Evolutionary conservation across 208 protist genomes (phyloP).

Genomic region (Acanthamoeba culbertsoni): DNA sequence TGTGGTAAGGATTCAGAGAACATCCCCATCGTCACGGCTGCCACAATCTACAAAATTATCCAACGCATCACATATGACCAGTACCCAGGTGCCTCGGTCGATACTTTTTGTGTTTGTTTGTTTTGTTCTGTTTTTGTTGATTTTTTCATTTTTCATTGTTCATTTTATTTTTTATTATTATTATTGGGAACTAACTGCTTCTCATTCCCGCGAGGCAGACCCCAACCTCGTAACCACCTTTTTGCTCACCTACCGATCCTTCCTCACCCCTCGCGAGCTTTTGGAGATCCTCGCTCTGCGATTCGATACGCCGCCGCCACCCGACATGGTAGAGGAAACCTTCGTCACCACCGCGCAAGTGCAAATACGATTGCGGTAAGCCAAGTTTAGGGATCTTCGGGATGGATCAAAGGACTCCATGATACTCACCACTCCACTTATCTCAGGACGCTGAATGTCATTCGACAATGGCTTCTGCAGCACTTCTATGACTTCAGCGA

Average conservation of each 20-base stretch:
- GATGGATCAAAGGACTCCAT: no score
- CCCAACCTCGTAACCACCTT: neutral
- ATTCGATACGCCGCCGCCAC: neutral
- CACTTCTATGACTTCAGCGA: neutral
- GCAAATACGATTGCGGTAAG: neutral
- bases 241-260: constrained; percentile 53
- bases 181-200: neutral
- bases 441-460: neutral
- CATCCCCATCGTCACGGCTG: neutral
- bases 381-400: neutral
- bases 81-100: neutral
- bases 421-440: neutral
- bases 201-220: neutral
- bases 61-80: neutral
- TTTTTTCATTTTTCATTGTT: neutral
- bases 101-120: neutral
- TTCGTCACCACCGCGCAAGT: neutral
- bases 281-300: constrained; percentile 13
- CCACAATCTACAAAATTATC: constrained; percentile 18
- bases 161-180: neutral
- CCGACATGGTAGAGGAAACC: neutral
- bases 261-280: constrained; percentile 11
- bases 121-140: neutral
- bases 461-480: neutral
- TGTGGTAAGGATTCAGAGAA: neutral